Base-by-base conservation (phyloP, 306 rosid genomes). In the Glycine soja region DNA sequence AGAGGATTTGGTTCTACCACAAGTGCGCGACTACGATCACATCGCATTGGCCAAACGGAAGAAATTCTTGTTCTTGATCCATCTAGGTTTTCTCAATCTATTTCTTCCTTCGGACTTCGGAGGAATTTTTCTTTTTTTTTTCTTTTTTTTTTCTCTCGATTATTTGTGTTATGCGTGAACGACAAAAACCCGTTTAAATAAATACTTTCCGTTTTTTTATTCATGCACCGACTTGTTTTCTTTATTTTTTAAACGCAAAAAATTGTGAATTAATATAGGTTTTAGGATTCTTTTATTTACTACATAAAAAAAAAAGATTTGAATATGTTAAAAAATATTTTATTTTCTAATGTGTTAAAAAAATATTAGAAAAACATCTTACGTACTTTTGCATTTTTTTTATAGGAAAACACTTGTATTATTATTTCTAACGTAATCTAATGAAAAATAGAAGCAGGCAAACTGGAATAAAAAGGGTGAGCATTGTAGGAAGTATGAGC, bases 11-110 rank as follows among this genome's bases (percentile, higher is more conserved):
- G 59, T 70, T 58, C 63, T 56, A 58, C 6, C 8, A 50, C 5
- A 36, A 8, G 15, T 40, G 48, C 52, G 24, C 4, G 14, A 66
- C 9, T 48, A 18, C 62, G 58, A 76, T 85, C 79, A 36, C 75
- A 79, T 82, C 73, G 79, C 86, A 79, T 43, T 78, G 42, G 65
- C 56, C 7, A 61, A 0, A 47, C 12, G 18, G 76, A 76, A 68
- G 32, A 64, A 70, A 36, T 64, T 64, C 38, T n/a, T 64, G 68
- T 16, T 19, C 57, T 71, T 48, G 85, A 80, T 85, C 85, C 30
- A 73, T 81, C 81, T 81, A 81, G 88, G 88, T 81, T 85, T 77
- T 85, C 83, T 67, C 74, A 58, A 81, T 81, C 72, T 63, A 80
- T 85, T 76, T 46, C 75, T 77, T 42, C 0, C 4, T 70, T 65